Conservation (phyloP, 2,329 filamentous ascomycete genomes). For the Claviceps humidiphila region DNA sequence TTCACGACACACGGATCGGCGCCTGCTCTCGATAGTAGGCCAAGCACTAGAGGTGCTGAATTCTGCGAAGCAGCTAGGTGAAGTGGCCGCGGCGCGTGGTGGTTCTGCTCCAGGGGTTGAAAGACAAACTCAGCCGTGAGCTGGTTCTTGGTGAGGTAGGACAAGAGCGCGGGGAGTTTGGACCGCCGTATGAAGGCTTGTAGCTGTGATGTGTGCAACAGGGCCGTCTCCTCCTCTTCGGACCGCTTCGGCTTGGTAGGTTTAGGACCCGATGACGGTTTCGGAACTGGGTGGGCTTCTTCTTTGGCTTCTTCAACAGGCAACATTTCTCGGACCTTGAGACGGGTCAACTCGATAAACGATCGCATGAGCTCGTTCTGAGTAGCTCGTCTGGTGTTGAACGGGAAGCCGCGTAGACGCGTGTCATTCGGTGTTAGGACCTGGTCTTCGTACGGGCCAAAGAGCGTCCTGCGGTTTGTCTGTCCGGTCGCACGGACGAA, state of each 20-base stretch:
- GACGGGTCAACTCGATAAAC: slow-evolving; percentile 83
- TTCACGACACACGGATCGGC: slow-evolving; percentile 63
- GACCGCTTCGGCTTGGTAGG: slow-evolving; percentile 50
- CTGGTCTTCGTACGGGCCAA: slow-evolving; percentile 83
- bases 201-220: slow-evolving; percentile 78
- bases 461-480: slow-evolving; percentile 76
- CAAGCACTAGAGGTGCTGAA: slow-evolving; percentile 60
- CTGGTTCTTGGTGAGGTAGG: slow-evolving; percentile 67
- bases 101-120: slow-evolving; percentile 54
- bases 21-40: slow-evolving; percentile 59
- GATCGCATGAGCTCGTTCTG: slow-evolving; percentile 89
- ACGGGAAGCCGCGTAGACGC: slow-evolving; percentile 77
- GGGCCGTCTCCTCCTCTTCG: slow-evolving; percentile 71
- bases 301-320: slow-evolving; percentile 43
- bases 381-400: slow-evolving; percentile 81
- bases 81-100: slow-evolving; percentile 71
- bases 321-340: slow-evolving; percentile 72
- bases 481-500: slow-evolving; percentile 83
- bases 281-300: slow-evolving; percentile 24
- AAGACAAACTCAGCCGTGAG: slow-evolving; percentile 64
- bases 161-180: slow-evolving; percentile 74
- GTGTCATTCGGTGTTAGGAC: slow-evolving; percentile 67
- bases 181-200: slow-evolving; percentile 79
- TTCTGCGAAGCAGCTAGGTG: slow-evolving; percentile 79
- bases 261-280: slow-evolving; percentile 26